Conservation (phyloP, 1,284 basidiomycete species). For the Cutaneotrichosporon mucoides region DNA sequence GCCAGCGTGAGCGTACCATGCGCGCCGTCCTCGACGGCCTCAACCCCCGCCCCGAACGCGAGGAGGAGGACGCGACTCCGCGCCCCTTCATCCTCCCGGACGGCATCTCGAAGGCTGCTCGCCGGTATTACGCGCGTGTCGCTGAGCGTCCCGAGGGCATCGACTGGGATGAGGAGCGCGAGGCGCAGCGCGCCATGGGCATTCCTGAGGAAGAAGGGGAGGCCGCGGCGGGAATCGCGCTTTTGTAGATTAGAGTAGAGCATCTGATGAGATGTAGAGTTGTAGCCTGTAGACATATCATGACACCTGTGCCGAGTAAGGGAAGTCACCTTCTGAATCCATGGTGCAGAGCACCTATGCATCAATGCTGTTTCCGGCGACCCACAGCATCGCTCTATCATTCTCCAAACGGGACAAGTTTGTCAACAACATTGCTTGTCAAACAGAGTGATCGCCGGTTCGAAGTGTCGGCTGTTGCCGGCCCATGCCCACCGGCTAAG, state of each 20-base stretch:
- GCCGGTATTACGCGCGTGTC: slow-evolving; percentile 36
- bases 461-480: too few species aligned
- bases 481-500: too few species aligned
- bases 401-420: too few species aligned
- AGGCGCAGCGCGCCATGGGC: slow-evolving; percentile 41
- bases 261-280: not conserved
- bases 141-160: slow-evolving; percentile 35
- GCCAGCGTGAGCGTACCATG: slow-evolving; percentile 38
- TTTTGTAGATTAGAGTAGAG: slow-evolving; percentile 16
- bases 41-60: not conserved
- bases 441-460: too few species aligned
- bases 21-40: slow-evolving; percentile 29
- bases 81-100: slow-evolving; percentile 21
- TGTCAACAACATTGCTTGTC: too few species aligned
- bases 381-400: too few species aligned
- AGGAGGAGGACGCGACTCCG: not conserved
- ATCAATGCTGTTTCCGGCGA: too few species aligned
- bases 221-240: not conserved
- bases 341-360: too few species aligned
- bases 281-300: slow-evolving; percentile 1
- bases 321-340: too few species aligned
- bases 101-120: slow-evolving; percentile 26
- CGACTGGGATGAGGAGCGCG: slow-evolving; percentile 48
- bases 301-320: too few species aligned
- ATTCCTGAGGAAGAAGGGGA: slow-evolving; percentile 28